phyloP scores from a whole-genome alignment of 2,329 filamentous ascomycete species.

The Laburnicola sp. region DNA sequence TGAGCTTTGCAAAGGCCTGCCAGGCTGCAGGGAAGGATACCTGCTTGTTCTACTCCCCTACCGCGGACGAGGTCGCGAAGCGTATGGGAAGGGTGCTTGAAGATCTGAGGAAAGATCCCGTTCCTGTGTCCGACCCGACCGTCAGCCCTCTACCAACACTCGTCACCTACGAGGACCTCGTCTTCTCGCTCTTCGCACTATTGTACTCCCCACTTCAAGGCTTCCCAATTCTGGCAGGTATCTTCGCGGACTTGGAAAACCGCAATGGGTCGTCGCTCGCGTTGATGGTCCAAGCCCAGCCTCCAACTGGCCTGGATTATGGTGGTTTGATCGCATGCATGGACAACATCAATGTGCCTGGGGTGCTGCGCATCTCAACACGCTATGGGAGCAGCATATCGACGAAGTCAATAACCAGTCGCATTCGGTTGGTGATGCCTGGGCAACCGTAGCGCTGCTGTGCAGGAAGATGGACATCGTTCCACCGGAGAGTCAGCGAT shows the following conservation, averaged over 20 bases:
- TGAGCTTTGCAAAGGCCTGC: conserved; percentile 59
- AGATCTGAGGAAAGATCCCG: conserved; percentile 12
- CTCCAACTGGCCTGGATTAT: not conserved
- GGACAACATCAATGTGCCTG: conserved; percentile 3
- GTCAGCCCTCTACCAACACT: conserved; percentile 5
- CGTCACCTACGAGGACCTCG: conserved; percentile 17
- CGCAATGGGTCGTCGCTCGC: conserved; percentile 7
- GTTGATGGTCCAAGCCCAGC: not conserved
- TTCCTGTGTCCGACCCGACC: not conserved
- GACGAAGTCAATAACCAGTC: not conserved
- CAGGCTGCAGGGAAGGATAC: conserved; percentile 49
- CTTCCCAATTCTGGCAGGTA: conserved; percentile 1
- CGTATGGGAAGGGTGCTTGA: not conserved
- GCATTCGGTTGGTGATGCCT: not conserved
- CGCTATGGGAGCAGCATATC: conserved; percentile 1
- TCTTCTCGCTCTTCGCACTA: conserved; percentile 7
- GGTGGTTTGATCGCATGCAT: conserved; percentile 1
- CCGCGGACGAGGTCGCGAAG: not conserved
- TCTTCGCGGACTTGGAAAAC: conserved; percentile 14
- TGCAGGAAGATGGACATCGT: conserved; percentile 1
- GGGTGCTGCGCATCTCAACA: not conserved
- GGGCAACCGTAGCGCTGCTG: not conserved
- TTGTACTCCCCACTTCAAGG: conserved; percentile 4
- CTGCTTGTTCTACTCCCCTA: not conserved
- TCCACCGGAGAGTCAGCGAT: conserved; percentile 10